A percentile compares a stretch with the other conserved stretches of the same genome.
Evolutionary conservation across 176 grass and related monocot genomes (phyloP).

Genomic region (Lolium rigidum): DNA sequence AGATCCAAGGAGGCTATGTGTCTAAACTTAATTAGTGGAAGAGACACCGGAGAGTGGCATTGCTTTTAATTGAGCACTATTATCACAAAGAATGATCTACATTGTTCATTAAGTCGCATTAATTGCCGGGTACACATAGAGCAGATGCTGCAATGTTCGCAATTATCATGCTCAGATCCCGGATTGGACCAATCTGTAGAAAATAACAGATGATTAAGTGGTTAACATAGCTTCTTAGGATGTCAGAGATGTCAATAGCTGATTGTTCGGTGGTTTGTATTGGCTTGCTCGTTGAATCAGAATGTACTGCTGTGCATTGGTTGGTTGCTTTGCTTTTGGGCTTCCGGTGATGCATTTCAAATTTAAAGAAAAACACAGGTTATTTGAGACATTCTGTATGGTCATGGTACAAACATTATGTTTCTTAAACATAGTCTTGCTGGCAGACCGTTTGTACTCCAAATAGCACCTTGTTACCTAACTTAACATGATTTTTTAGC

Average conservation of each 20-base stretch:
- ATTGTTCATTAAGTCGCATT: constrained; percentile 6
- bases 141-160: background rate
- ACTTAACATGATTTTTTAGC: background rate
- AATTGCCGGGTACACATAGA: background rate
- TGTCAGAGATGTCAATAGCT: background rate
- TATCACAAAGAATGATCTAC: background rate
- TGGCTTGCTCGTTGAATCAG: background rate
- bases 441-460: background rate
- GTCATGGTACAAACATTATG: background rate
- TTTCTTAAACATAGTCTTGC: constrained; percentile 2
- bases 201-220: constrained; percentile 6
- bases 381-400: constrained; percentile 10
- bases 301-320: background rate
- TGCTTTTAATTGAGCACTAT: background rate
- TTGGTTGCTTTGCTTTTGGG: constrained; percentile 5
- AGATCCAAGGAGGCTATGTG: background rate
- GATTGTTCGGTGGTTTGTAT: background rate
- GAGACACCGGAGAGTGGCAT: background rate
- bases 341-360: background rate
- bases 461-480: constrained; percentile 34
- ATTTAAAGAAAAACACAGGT: constrained; percentile 1
- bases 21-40: constrained; percentile 28
- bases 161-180: background rate
- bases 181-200: too few species aligned
- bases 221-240: background rate